Conservation (phyloP, 768 basidiomycete species). For the Lyophyllum atratum region DNA sequence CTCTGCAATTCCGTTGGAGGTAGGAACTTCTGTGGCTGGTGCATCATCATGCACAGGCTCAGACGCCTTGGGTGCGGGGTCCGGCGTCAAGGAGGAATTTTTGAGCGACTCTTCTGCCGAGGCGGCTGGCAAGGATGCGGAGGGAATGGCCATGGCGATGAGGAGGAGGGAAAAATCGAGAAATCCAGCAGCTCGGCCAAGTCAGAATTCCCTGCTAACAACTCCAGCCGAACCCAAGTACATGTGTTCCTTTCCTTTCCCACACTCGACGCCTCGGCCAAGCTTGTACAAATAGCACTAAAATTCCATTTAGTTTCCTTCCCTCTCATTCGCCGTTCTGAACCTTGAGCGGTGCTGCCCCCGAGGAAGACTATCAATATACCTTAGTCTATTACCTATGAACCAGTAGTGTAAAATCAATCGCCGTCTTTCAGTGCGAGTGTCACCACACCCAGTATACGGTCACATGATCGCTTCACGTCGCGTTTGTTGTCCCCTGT, state of each 20-base stretch:
- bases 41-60: slow-evolving; percentile 14
- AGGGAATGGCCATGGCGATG: slow-evolving; percentile 16
- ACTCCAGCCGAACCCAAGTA: slow-evolving; percentile 7
- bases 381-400: too few species aligned
- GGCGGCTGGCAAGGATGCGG: slow-evolving; percentile 9
- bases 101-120: not conserved
- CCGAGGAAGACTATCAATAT: too few species aligned
- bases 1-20: slow-evolving; percentile 7
- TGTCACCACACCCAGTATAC: not conserved
- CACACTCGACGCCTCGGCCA: slow-evolving; percentile 15
- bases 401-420: too few species aligned
- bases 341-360: not conserved
- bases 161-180: slow-evolving; percentile 1
- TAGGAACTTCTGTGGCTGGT: slow-evolving; percentile 9
- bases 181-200: slow-evolving; percentile 9
- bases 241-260: slow-evolving; percentile 17
- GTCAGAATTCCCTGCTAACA: slow-evolving; percentile 10
- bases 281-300: slow-evolving; percentile 9
- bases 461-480: slow-evolving; percentile 17
- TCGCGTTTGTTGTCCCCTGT: slow-evolving; percentile 17
- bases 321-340: not conserved
- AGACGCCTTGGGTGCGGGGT: not conserved
- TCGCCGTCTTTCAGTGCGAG: too few species aligned
- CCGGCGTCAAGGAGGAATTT: slow-evolving; percentile 9
- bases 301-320: not conserved